Base-by-base conservation (phyloP, 768 basidiomycete species). In the Chalciporus pseudorubinellus region DNA sequence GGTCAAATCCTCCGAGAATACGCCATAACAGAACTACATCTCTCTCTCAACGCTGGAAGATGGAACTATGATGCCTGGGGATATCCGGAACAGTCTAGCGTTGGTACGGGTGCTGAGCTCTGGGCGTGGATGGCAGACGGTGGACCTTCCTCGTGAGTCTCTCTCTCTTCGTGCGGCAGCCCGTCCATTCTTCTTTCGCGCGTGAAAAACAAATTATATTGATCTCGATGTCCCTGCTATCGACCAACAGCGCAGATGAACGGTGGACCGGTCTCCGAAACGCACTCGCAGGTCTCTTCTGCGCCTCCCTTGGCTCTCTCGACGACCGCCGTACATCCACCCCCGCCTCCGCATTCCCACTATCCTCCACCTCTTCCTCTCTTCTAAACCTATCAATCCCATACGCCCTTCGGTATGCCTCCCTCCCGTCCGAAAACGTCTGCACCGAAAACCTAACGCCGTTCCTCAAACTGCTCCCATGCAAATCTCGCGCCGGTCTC, bases 371-470 rank as follows among this genome's bases (percentile, higher is more conserved):
- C 3, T 81, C 81, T 0, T 65, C 70, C 41, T 75, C 0, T 65
- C 70, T 43, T 75, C 76, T 69, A 21, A 45, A 11, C 14, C 43
- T 18, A 6, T 38, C 73, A 24, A 56, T 66, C 10, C 70, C 74
- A 13, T 79, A 88, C 51, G 72, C 76, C 40, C 75, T 92, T 21
- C 83, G 85, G 52, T 86, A 94, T 59, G 90, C 88, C 2, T 81
- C 82, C 8, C 78, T 88, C 18, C 87, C 89, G 7, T 89, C 85
- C 3, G 91, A 95, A 64, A 77, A 85, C 59, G 89, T 98, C n/a
- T 99, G 95, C 65, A 98, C 95, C 5, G 97, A 98, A 65, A 98
- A 98, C 62, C 74, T 98, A 9, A 98, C 95, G 0, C 95, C 97
- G 0, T 97, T 98, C 72, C 77, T 98, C 51, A 93, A 95, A 65